Evolutionary conservation across 257 asterid genomes (phyloP).

Genomic region (Penstemon barbatus): DNA sequence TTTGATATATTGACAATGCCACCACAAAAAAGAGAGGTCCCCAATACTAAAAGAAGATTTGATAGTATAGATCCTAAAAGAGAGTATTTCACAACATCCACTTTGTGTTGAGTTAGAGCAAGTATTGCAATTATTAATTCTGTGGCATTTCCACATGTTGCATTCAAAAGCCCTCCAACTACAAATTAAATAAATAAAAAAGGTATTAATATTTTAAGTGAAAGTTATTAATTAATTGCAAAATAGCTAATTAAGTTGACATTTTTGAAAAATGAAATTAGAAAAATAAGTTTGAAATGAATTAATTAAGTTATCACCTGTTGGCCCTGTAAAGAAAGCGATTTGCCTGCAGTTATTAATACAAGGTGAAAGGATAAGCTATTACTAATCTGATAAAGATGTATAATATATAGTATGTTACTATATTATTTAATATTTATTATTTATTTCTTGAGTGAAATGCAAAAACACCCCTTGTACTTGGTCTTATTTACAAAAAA

Average conservation of each 20-base stretch:
- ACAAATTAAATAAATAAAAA: constrained; percentile 23
- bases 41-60: constrained; percentile 91
- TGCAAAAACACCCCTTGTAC: too few relatives aligned
- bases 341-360: constrained; percentile 67
- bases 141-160: constrained; percentile 96
- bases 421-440: too few relatives aligned
- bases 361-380: not conserved
- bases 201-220: not conserved
- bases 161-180: constrained; percentile 97
- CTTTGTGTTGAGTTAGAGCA: constrained; percentile 70
- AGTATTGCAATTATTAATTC: constrained; percentile 83
- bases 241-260: not conserved
- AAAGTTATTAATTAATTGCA: too few relatives aligned
- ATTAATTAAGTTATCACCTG: constrained; percentile 46
- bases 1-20: constrained; percentile 63
- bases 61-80: constrained; percentile 88
- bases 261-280: too few relatives aligned
- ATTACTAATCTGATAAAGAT: not conserved
- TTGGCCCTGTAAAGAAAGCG: constrained; percentile 86
- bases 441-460: too few relatives aligned
- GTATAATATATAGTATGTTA: not conserved
- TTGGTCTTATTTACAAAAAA: too few relatives aligned
- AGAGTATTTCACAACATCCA: constrained; percentile 78
- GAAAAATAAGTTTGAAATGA: not conserved
- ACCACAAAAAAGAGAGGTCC: constrained; percentile 94